Evolutionary conservation across 2,329 filamentous ascomycete species (phyloP).

Genomic region (Fusarium poae): DNA sequence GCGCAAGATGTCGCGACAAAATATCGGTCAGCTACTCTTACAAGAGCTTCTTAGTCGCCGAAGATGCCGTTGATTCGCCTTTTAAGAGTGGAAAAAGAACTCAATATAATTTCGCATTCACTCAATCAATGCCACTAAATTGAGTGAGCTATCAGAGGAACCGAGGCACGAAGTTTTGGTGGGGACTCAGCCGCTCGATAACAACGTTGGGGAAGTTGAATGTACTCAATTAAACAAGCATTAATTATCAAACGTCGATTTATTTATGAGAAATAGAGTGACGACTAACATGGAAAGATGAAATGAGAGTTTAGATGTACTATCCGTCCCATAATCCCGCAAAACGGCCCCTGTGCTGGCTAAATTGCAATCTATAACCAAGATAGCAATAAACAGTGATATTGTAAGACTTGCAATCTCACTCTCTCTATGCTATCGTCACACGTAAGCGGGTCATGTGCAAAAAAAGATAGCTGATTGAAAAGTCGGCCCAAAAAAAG

Average conservation of each 20-base stretch:
- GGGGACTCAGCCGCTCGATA: constrained; percentile 25
- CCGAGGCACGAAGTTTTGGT: constrained; percentile 41
- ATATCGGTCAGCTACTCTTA: background rate
- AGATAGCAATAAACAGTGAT: background rate
- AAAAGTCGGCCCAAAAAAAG: background rate
- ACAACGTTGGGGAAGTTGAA: constrained; percentile 20
- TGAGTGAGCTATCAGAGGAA: constrained; percentile 21
- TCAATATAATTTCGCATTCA: constrained; percentile 4
- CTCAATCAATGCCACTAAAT: constrained; percentile 27
- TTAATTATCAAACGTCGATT: background rate
- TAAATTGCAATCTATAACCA: background rate
- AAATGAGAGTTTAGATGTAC: background rate
- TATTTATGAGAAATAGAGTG: background rate
- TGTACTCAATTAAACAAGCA: background rate
- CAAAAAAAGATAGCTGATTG: background rate
- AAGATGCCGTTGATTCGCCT: constrained; percentile 8
- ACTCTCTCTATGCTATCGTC: background rate
- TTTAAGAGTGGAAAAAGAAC: constrained; percentile 1
- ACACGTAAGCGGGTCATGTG: constrained; percentile 5
- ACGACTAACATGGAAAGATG: background rate
- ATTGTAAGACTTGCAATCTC: background rate
- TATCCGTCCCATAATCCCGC: background rate
- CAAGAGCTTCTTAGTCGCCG: background rate
- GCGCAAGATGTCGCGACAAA: background rate
- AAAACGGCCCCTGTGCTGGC: background rate